Conservation (phyloP, 805 yeast species). For the Pichia rugopelliculosa region DNA sequence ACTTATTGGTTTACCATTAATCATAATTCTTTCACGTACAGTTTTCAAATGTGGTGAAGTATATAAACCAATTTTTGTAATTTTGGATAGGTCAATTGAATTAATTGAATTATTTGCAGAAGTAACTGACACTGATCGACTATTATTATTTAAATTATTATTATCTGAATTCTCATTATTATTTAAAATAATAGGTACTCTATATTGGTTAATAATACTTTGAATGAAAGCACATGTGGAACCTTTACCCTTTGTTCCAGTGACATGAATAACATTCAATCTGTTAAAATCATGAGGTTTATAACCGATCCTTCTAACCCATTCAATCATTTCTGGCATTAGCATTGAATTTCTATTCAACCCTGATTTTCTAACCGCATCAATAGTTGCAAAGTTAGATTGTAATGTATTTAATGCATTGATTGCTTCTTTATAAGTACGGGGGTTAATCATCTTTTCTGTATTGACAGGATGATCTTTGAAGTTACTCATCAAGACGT, state of each 20-base stretch:
- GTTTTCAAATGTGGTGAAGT: slow-evolving; percentile 94
- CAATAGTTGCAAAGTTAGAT: slow-evolving; percentile 84
- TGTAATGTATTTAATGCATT: slow-evolving; percentile 78
- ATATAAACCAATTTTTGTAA: slow-evolving; percentile 77
- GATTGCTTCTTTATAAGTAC: slow-evolving; percentile 60
- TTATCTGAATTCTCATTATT: neutral
- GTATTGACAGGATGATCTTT: neutral
- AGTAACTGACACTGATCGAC: slow-evolving; percentile 5
- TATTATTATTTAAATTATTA: neutral
- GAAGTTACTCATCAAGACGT: neutral
- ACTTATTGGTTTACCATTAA: slow-evolving; percentile 77
- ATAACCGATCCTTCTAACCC: slow-evolving; percentile 67
- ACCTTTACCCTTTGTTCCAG: slow-evolving; percentile 98
- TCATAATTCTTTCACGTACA: slow-evolving; percentile 85
- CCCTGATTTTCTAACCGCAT: slow-evolving; percentile 70
- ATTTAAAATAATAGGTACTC: slow-evolving; percentile 14
- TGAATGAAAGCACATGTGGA: slow-evolving; percentile 94
- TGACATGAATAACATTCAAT: slow-evolving; percentile 79
- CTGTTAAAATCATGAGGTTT: slow-evolving; percentile 58
- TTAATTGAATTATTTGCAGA: neutral
- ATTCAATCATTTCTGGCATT: slow-evolving; percentile 79
- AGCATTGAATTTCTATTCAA: slow-evolving; percentile 53
- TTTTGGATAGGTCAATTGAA: slow-evolving; percentile 14
- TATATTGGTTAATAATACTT: slow-evolving; percentile 66
- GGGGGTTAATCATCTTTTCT: slow-evolving; percentile 19